Base-by-base conservation (phyloP, 805 yeast species). In the Wickerhamomyces silvicola region DNA sequence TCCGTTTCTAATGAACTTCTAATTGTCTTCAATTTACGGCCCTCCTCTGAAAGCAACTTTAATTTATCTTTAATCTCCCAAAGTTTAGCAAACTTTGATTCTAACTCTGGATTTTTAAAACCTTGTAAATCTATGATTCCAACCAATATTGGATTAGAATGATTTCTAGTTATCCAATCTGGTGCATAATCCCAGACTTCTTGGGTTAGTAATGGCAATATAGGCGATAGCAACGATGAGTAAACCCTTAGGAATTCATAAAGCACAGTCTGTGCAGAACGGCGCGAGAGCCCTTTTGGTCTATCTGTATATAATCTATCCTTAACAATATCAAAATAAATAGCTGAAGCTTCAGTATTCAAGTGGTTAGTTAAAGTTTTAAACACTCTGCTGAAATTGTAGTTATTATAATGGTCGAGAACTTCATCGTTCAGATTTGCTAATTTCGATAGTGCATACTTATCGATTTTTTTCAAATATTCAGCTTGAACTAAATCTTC, bases 281-380 rank as follows among this genome's bases (percentile, higher is more conserved):
- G 61, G 35, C 95, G 68, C 12, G 70, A 62, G 2, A 50, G 26
- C 0, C 81, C 72, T 18, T 57, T 54, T 1, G 46, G 31, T 0
- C 55, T 41, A 39, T 83, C 92, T 0, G 95, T 81, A 54, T 92
- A 92, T 12, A 92, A 64, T 30, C 81, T 64, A 50, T 92, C 97
- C 50, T 92, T 92, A 24, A 81, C 73, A 18, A 84, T 69, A 49
- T 86, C 95, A 56, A 92, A 87, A 57, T 90, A 92, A 19, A 80
- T 63, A 0, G 97, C 75, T 14, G 96, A 86, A 35, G 88, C 65
- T 14, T 76, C 78, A 15, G 73, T 69, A 48, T 81, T 85, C 66
- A 87, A 68, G 50, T 85, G 87, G 35, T 72, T 70, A 43, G 81
- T 79, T 9, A 87, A 47, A 6, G 70, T 71, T 37, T 80, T 79